Percentiles rank a stretch among this genome's conserved stretches.
These are phyloP conservation scores for Xylaria sp. DNA, from an alignment of 2,329 filamentous ascomycete species.

Conservation along the genomic window DNA sequence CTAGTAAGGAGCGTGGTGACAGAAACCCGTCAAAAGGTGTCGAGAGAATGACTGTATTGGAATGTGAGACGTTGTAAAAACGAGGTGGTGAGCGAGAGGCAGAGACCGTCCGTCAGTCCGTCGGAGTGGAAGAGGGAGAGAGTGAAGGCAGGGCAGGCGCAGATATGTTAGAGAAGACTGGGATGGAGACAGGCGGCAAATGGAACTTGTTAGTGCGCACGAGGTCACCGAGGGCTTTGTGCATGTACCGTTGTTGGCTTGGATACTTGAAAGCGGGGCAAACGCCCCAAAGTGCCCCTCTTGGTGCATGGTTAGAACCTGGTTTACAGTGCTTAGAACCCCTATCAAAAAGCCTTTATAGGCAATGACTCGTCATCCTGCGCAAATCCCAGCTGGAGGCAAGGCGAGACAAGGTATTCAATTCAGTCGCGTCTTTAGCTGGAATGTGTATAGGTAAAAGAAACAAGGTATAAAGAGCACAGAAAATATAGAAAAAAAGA, in stretches of 20 bases:
- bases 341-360: not conserved
- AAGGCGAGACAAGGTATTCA: not conserved
- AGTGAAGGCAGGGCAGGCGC: slow-evolving; percentile 15
- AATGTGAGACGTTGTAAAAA: slow-evolving; percentile 36
- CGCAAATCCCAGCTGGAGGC: slow-evolving; percentile 4
- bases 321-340: not conserved
- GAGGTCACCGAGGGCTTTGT: slow-evolving; percentile 22
- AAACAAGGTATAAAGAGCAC: no score
- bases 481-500: no score
- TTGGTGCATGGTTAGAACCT: not conserved
- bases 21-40: slow-evolving; percentile 37
- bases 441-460: not conserved
- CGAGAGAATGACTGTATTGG: slow-evolving; percentile 40
- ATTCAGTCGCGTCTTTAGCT: not conserved
- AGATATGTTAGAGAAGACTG: slow-evolving; percentile 19
- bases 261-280: slow-evolving; percentile 22
- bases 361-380: not conserved
- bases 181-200: slow-evolving; percentile 15
- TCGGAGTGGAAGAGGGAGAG: slow-evolving; percentile 26
- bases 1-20: slow-evolving; percentile 48
- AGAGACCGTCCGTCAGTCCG: slow-evolving; percentile 10
- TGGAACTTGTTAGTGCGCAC: slow-evolving; percentile 12
- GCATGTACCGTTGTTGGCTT: slow-evolving; percentile 17
- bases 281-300: not conserved
- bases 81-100: slow-evolving; percentile 31